Evolutionary conservation across 2,329 filamentous ascomycete species (phyloP).

Genomic region (Hypocreales sp.): DNA sequence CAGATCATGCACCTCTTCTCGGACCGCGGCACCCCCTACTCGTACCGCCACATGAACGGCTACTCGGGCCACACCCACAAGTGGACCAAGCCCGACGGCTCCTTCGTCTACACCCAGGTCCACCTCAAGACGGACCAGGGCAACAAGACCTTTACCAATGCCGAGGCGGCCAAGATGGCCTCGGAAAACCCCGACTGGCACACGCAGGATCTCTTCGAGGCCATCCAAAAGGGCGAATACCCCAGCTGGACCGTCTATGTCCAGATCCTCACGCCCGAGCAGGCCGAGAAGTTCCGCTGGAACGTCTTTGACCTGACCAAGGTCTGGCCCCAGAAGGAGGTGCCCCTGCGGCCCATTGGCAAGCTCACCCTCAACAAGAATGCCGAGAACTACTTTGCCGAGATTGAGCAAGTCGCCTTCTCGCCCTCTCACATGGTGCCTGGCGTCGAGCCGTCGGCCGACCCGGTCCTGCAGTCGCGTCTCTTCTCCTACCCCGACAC

Average conservation of each 20-base stretch:
- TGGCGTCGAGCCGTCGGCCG: constrained; percentile 44
- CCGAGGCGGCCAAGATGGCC: constrained; percentile 37
- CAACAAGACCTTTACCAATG: constrained; percentile 40
- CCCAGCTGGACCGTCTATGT: constrained; percentile 50
- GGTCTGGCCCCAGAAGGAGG: constrained; percentile 48
- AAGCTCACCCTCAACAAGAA: constrained; percentile 51
- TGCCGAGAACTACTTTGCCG: constrained; percentile 50
- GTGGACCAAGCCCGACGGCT: constrained; percentile 48
- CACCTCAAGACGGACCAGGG: constrained; percentile 50
- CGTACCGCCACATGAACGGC: constrained; percentile 51
- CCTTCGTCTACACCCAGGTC: constrained; percentile 50
- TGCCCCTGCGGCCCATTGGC: constrained; percentile 45
- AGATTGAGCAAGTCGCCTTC: constrained; percentile 55
- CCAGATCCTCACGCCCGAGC: constrained; percentile 45
- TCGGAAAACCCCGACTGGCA: constrained; percentile 45
- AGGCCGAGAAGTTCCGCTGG: constrained; percentile 44
- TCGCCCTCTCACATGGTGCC: constrained; percentile 49
- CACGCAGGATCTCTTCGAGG: constrained; percentile 47
- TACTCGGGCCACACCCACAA: constrained; percentile 55
- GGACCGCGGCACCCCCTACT: constrained; percentile 50
- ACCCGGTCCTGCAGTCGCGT: constrained; percentile 45
- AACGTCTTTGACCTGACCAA: constrained; percentile 58
- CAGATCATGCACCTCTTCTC: constrained; percentile 51
- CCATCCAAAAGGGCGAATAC: constrained; percentile 44
- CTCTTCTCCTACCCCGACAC: constrained; percentile 48